phyloP scores from a whole-genome alignment of 2,329 filamentous ascomycete species.

The Trichoderma endophyticum region DNA sequence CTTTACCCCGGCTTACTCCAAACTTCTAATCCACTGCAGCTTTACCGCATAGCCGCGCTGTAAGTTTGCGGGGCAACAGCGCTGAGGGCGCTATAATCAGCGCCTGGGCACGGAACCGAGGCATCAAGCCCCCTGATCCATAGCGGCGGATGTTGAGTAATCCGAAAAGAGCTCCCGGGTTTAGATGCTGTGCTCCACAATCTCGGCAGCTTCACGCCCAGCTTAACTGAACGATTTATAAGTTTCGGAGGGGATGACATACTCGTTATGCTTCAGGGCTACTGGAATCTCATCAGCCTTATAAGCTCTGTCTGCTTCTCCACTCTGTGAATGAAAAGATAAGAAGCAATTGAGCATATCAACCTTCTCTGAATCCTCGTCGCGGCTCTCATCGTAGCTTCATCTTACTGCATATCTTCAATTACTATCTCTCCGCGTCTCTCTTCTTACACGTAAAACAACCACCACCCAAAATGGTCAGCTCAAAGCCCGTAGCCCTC shows the following conservation, averaged over 20 bases:
- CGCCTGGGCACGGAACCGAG: neutral
- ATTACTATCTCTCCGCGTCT: neutral
- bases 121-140: neutral
- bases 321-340: neutral
- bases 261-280: neutral
- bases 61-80: neutral
- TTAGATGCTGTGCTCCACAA: neutral
- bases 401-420: neutral
- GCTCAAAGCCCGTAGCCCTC: slow-evolving; percentile 57
- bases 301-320: neutral
- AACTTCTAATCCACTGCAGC: neutral
- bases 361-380: neutral
- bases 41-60: neutral
- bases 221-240: neutral
- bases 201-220: neutral
- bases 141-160: neutral
- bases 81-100: neutral
- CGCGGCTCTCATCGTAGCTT: neutral
- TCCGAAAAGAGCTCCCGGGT: neutral
- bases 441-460: neutral
- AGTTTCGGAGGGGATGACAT: neutral
- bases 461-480: slow-evolving; percentile 21
- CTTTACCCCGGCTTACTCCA: neutral
- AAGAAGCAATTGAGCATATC: neutral
- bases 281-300: neutral